phyloP scores from a whole-genome alignment of 2,329 filamentous ascomycete species.

The Aspergillus puulaauensis region DNA sequence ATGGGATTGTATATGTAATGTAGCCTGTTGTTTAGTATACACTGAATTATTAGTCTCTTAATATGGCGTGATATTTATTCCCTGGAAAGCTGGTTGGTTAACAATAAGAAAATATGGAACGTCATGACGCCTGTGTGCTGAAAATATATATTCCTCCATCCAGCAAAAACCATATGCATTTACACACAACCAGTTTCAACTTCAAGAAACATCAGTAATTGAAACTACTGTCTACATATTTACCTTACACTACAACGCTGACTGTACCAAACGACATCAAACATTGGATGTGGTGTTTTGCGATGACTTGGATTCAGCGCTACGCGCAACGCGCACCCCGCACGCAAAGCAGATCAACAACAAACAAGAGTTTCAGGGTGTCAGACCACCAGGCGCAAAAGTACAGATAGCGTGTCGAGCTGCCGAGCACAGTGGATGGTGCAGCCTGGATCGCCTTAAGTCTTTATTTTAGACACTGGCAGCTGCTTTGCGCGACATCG shows the following conservation, averaged over 20 bases:
- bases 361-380: neutral
- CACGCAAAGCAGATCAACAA: neutral
- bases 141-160: no score
- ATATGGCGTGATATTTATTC: no score
- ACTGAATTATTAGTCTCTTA: no score
- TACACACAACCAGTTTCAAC: no score
- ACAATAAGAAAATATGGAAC: no score
- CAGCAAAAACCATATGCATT: no score
- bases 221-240: no score
- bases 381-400: neutral
- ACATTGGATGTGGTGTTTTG: neutral
- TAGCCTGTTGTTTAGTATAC: no score
- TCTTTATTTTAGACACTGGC: neutral
- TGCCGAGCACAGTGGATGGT: neutral
- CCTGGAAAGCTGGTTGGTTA: no score
- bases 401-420: neutral
- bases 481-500: neutral
- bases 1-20: no score
- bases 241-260: neutral
- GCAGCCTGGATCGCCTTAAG: neutral
- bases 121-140: no score
- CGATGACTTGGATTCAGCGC: neutral
- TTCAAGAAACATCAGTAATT: no score
- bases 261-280: neutral
- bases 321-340: neutral